Evolutionary conservation across 129 eudicot genomes (phyloP), one percentile per base, ranked within the genome.

Genomic region (Gnaphalium uliginosum): DNA sequence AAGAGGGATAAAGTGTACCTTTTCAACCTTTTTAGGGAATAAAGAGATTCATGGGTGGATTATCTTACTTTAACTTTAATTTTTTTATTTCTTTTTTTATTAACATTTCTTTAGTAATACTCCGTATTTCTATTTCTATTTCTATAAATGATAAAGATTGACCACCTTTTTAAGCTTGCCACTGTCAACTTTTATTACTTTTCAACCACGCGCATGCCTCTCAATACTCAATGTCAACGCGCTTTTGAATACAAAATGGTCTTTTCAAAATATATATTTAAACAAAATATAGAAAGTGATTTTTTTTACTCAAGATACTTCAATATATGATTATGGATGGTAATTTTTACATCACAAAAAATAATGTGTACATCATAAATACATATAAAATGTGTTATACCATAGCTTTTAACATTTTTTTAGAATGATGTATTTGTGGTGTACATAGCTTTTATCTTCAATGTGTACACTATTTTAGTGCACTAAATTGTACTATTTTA

Each of bases 41-140:
- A 63, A 76, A 66, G 68, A 76, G 76, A 78, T 78, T 70, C 76
- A 60, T 78, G 76, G 56, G 70, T 57, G 3, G 76, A 78, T 48
- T 71, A 62, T 74, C 18, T 62, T 33, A 63, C 71, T 71, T 71
- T 71, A 46, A 46, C 53, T 46, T 46, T 46, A 14, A 9, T 41
- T 41, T 41, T 41, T 41, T 3, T 9, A 5, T 65, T 63, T 66
- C 10, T 43, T 60, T 65, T 48, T 60, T n/a, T 22, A 21, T 32
- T 13, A 43, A 0, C 1, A 11, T 43, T 41, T 41, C 13, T 21
- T 19, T 32, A 33, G 8, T 35, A 8, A 6, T 66, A n/a, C 61
- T 17, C 21, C 23, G 23, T 54, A 17, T 17, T 66, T 30, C n/a
- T 17, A 41, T 8, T 46, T 46, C 26, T 2, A 51, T 46, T 59